Evolutionary conservation across 2,329 filamentous ascomycete species (phyloP).

Genomic region (Exophiala viscosa): DNA sequence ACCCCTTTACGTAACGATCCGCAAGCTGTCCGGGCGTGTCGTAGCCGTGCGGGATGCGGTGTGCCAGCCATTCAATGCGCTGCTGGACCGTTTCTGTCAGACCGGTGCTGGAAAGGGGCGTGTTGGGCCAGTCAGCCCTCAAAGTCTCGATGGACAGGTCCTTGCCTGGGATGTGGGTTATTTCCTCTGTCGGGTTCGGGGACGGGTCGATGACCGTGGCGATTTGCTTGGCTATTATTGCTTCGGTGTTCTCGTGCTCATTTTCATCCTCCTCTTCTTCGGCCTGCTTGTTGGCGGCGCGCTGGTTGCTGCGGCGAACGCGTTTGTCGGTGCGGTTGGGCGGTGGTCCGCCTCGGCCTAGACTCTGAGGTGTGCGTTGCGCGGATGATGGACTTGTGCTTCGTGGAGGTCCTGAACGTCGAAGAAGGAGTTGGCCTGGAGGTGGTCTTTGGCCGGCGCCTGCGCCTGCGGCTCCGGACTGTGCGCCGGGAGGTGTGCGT

Average conservation of each 20-base stretch:
- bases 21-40: constrained; percentile 27
- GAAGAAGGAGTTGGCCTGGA: constrained; percentile 8
- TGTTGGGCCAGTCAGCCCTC: constrained; percentile 29
- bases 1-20: constrained; percentile 25
- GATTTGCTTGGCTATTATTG: constrained; percentile 16
- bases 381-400: background rate
- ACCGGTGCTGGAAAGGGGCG: constrained; percentile 21
- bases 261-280: constrained; percentile 13
- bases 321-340: constrained; percentile 7
- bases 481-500: background rate
- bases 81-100: constrained; percentile 26
- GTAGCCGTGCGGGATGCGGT: constrained; percentile 28
- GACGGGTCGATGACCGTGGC: constrained; percentile 22
- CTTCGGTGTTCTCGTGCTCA: constrained; percentile 5
- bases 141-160: constrained; percentile 19
- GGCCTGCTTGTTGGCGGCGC: constrained; percentile 5
- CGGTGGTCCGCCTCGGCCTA: background rate
- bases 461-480: background rate
- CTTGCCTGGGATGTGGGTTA: constrained; percentile 22
- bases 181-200: constrained; percentile 23
- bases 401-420: constrained; percentile 10
- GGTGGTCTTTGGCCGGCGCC: background rate
- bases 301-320: constrained; percentile 9
- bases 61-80: constrained; percentile 28
- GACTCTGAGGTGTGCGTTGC: background rate